These are phyloP conservation scores for Xanthoconium stramineum DNA, from an alignment of 768 basidiomycete species.

Conservation along the genomic window DNA sequence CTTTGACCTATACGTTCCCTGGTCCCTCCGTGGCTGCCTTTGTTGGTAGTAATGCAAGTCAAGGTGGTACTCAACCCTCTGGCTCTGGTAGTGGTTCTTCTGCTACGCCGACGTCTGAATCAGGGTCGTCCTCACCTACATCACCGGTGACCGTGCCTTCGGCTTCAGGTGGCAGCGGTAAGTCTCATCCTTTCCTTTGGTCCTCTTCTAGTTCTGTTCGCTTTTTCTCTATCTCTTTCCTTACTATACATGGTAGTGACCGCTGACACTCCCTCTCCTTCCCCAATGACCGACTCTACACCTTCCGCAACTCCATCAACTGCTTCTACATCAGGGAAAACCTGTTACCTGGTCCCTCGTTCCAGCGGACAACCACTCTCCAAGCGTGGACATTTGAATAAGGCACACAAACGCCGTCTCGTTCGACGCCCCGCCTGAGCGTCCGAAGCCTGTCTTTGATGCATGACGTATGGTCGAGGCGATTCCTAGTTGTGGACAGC, in stretches of 20 bases:
- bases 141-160: not conserved
- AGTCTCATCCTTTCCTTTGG: constrained; percentile 5
- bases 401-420: constrained; percentile 25
- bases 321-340: constrained; percentile 2
- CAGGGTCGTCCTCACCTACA: constrained; percentile 12
- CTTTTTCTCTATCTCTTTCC: constrained; percentile 7
- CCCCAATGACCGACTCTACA: not conserved
- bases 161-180: constrained; percentile 10
- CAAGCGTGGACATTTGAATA: constrained; percentile 19
- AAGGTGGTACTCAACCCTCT: constrained; percentile 23
- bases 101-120: constrained; percentile 2
- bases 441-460: not conserved
- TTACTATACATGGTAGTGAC: constrained; percentile 22
- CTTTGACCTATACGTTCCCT: constrained; percentile 46
- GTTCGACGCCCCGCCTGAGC: constrained; percentile 13
- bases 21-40: constrained; percentile 50
- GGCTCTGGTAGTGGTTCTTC: constrained; percentile 18
- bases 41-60: constrained; percentile 19
- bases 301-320: constrained; percentile 9
- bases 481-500: not conserved
- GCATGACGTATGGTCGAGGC: not conserved
- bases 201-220: not conserved
- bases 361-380: constrained; percentile 7
- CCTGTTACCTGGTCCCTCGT: constrained; percentile 20
- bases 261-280: constrained; percentile 21